phyloP scores from a whole-genome alignment of 345 rosid genomes.

The Barbarea vulgaris region DNA sequence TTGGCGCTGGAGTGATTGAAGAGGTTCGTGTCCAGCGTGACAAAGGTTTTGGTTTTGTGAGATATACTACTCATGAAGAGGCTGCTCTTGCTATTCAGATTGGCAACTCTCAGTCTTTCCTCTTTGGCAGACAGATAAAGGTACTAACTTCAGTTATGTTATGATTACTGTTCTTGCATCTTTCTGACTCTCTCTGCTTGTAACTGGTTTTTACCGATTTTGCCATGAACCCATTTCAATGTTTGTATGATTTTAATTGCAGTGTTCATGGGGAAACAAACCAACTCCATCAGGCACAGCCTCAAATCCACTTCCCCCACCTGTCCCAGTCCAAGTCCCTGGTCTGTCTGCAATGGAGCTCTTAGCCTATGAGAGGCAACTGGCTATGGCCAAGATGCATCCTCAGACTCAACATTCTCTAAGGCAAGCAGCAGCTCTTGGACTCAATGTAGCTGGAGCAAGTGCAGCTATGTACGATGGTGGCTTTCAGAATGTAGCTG shows the following conservation, averaged over 20 bases:
- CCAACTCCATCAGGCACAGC: slow-evolving; percentile 86
- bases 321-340: slow-evolving; percentile 55
- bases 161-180: background rate
- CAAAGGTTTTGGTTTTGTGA: slow-evolving; percentile 93
- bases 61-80: slow-evolving; percentile 73
- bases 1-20: slow-evolving; percentile 84
- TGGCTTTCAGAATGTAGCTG: slow-evolving; percentile 73
- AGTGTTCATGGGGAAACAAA: slow-evolving; percentile 98
- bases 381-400: slow-evolving; percentile 74
- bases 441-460: slow-evolving; percentile 66
- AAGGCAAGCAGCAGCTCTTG: slow-evolving; percentile 75
- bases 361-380: slow-evolving; percentile 66
- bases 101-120: slow-evolving; percentile 69
- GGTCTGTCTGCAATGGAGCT: slow-evolving; percentile 61
- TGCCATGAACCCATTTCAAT: background rate
- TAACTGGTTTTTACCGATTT: background rate
- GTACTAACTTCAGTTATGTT: slow-evolving; percentile 37
- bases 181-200: background rate
- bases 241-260: slow-evolving; percentile 20
- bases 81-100: slow-evolving; percentile 90
- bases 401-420: slow-evolving; percentile 80
- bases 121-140: slow-evolving; percentile 79
- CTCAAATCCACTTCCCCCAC: slow-evolving; percentile 85
- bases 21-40: slow-evolving; percentile 94
- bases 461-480: slow-evolving; percentile 81